Conservation (phyloP, 2,329 filamentous ascomycete genomes). For the Aspergillus spinulosporus region DNA sequence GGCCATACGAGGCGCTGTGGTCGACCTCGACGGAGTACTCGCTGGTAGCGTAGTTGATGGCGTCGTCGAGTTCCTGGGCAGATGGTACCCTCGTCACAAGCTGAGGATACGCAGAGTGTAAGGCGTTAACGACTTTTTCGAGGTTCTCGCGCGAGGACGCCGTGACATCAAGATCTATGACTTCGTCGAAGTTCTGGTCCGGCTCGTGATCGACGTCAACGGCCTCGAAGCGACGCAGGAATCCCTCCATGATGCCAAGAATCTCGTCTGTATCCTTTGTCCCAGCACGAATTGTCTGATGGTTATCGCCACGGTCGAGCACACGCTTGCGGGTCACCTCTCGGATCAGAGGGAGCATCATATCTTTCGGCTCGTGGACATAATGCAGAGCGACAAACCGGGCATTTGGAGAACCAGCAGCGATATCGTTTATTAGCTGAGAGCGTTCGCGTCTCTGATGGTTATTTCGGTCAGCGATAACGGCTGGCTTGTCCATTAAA, state of each 20-base stretch:
- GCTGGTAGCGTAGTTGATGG: constrained; percentile 71
- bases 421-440: constrained; percentile 80
- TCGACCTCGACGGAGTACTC: constrained; percentile 77
- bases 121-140: constrained; percentile 69
- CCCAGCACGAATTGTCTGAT: constrained; percentile 92
- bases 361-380: constrained; percentile 66
- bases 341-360: constrained; percentile 69
- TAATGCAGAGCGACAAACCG: constrained; percentile 86
- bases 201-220: constrained; percentile 66
- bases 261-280: constrained; percentile 72
- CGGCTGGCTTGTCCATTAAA: constrained; percentile 66
- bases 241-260: constrained; percentile 90
- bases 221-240: constrained; percentile 81
- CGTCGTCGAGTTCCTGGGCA: constrained; percentile 72
- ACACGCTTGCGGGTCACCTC: constrained; percentile 76
- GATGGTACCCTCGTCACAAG: constrained; percentile 68
- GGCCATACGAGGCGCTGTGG: constrained; percentile 54
- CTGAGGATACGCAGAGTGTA: constrained; percentile 76
- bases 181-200: constrained; percentile 76
- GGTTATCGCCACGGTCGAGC: constrained; percentile 84
- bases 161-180: constrained; percentile 81
- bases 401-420: constrained; percentile 60
- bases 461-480: constrained; percentile 93
- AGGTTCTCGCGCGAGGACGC: constrained; percentile 80
- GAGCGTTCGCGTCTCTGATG: constrained; percentile 83